phyloP scores from a whole-genome alignment of 306 rosid species.

The Mucuna pruriens region DNA sequence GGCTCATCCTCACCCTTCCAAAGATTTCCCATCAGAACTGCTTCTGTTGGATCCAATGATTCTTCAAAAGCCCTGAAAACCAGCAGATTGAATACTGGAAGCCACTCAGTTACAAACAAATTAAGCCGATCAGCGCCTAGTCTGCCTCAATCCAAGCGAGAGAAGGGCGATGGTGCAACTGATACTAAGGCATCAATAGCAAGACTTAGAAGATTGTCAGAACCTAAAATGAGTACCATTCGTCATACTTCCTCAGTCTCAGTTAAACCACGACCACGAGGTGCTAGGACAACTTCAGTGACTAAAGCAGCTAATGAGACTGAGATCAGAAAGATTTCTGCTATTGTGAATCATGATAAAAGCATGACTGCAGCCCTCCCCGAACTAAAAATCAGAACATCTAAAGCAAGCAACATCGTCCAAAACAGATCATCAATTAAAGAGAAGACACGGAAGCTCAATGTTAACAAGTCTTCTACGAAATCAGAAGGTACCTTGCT shows the following conservation, averaged over 20 bases:
- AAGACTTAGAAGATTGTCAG: conserved; percentile 83
- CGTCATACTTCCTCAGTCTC: conserved; percentile 55
- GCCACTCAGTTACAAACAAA: conserved; percentile 56
- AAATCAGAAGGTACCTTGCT: conserved; percentile 54
- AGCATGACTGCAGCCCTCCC: conserved; percentile 84
- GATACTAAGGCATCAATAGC: conserved; percentile 68
- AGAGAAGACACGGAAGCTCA: conserved; percentile 55
- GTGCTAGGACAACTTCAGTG: conserved; percentile 44
- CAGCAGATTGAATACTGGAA: conserved; percentile 55
- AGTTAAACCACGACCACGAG: conserved; percentile 47
- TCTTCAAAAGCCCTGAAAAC: conserved; percentile 63
- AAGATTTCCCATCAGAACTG: conserved; percentile 56
- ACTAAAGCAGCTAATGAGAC: conserved; percentile 54
- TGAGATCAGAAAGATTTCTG: conserved; percentile 75
- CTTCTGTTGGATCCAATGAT: conserved; percentile 58
- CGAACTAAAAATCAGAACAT: conserved; percentile 79
- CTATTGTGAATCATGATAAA: conserved; percentile 74
- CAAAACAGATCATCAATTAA: conserved; percentile 49
- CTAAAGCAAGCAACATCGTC: conserved; percentile 54
- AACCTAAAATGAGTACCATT: conserved; percentile 71
- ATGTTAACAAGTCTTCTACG: conserved; percentile 43
- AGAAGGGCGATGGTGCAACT: conserved; percentile 50
- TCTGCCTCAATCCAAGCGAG: conserved; percentile 67
- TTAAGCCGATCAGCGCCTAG: conserved; percentile 73
- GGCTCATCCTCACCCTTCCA: conserved; percentile 77